phyloP scores from a whole-genome alignment of 352 stramenopile genomes.

The Pythium myriotylum region DNA sequence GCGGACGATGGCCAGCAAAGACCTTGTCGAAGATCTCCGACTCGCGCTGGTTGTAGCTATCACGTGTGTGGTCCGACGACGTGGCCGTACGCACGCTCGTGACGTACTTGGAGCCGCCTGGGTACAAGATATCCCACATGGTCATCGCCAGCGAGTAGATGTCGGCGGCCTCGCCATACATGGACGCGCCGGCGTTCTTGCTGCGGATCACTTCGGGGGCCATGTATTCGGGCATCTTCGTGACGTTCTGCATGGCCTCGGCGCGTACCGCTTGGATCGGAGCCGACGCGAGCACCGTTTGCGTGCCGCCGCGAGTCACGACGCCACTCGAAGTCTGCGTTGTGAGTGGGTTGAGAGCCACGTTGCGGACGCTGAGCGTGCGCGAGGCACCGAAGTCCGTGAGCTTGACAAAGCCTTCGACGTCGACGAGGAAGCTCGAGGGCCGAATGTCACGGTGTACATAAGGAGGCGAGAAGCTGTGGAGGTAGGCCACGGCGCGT shows the following conservation, averaged over 20 bases:
- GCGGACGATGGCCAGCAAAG: constrained; percentile 30
- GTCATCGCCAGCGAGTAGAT: constrained; percentile 53
- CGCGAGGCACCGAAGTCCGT: constrained; percentile 61
- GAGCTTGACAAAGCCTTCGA: constrained; percentile 43
- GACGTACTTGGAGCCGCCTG: constrained; percentile 27
- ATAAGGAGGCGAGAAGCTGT: constrained; percentile 50
- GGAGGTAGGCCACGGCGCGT: constrained; percentile 44
- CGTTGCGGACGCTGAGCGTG: constrained; percentile 21
- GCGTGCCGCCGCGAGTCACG: not conserved
- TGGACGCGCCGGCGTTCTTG: constrained; percentile 12
- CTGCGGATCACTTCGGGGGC: constrained; percentile 56
- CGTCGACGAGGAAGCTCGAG: constrained; percentile 60
- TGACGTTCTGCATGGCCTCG: constrained; percentile 12
- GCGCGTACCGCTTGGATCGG: not conserved
- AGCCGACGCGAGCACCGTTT: constrained; percentile 7
- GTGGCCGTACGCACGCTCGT: not conserved
- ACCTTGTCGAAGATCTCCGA: constrained; percentile 34
- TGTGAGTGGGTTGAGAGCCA: not conserved
- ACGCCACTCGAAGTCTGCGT: constrained; percentile 4
- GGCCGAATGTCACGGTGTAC: constrained; percentile 58
- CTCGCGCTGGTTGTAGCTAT: constrained; percentile 11
- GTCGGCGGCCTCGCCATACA: constrained; percentile 48
- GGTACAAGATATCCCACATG: constrained; percentile 52
- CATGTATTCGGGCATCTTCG: constrained; percentile 55
- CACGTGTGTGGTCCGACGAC: not conserved